These are phyloP conservation scores for Trichosporon sp. DNA, from an alignment of 1,284 basidiomycete genomes.

Conservation along the genomic window DNA sequence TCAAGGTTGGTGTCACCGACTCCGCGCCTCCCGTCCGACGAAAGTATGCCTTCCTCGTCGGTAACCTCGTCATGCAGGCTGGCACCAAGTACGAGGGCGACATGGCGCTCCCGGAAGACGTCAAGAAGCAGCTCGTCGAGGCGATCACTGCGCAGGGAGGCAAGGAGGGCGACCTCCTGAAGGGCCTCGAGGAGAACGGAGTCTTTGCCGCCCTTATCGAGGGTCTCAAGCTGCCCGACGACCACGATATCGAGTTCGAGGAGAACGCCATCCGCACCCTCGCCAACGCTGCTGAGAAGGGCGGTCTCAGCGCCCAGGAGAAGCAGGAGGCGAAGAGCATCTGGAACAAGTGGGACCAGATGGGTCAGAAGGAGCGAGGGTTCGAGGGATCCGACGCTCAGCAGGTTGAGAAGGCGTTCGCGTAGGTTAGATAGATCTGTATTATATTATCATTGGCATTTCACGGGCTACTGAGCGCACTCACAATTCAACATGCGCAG, in stretches of 20 bases:
- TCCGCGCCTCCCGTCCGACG: constrained; percentile 71
- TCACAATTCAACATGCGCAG: not conserved
- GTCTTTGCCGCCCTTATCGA: constrained; percentile 21
- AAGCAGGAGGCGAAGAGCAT: constrained; percentile 35
- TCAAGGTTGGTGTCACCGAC: constrained; percentile 54
- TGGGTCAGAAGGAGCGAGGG: constrained; percentile 34
- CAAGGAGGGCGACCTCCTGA: constrained; percentile 32
- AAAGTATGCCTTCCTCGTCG: constrained; percentile 80
- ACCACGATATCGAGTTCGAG: constrained; percentile 70
- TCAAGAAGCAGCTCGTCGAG: constrained; percentile 33
- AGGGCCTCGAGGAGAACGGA: constrained; percentile 25
- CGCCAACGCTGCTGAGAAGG: constrained; percentile 41
- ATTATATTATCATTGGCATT: not conserved
- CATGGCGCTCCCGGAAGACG: constrained; percentile 45
- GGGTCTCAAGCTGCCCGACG: constrained; percentile 61
- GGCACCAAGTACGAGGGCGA: constrained; percentile 52
- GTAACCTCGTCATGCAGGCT: constrained; percentile 67
- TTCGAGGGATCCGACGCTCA: constrained; percentile 34
- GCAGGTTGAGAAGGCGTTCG: constrained; percentile 17
- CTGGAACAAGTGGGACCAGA: constrained; percentile 35
- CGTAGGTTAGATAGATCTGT: not conserved
- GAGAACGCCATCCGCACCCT: constrained; percentile 69
- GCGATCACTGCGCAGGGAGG: constrained; percentile 12
- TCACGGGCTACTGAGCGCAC: not conserved
- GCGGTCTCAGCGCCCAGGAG: constrained; percentile 38